phyloP scores from a whole-genome alignment of 1,139 yeast genomes.

The Suhomyces bokatorum region DNA sequence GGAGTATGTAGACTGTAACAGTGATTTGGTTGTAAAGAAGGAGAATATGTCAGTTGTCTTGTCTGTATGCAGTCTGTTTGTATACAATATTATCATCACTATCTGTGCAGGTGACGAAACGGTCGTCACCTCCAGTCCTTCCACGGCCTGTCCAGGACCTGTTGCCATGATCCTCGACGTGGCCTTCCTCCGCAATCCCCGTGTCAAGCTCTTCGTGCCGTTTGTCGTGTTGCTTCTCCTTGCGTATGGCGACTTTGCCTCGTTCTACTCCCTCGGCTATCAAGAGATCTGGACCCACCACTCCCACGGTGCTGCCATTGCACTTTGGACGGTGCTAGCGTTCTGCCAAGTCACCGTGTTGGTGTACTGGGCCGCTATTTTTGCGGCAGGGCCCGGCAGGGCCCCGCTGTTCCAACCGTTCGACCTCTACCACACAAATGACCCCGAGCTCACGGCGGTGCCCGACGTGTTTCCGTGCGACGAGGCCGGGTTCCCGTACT shows the following conservation, averaged over 20 bases:
- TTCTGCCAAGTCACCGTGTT: constrained; percentile 26
- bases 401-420: constrained; percentile 27
- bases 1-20: no score
- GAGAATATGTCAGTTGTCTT: not conserved
- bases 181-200: constrained; percentile 12
- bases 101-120: not conserved
- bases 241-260: constrained; percentile 36
- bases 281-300: constrained; percentile 34
- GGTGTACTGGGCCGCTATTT: constrained; percentile 35
- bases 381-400: constrained; percentile 38
- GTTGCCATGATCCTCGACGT: constrained; percentile 14
- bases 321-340: constrained; percentile 37
- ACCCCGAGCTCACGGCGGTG: constrained; percentile 22
- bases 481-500: constrained; percentile 58
- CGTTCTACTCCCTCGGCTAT: constrained; percentile 39
- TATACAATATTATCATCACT: no score
- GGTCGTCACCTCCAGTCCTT: not conserved
- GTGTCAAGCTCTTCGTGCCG: constrained; percentile 24
- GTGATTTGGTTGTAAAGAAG: no score
- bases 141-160: not conserved
- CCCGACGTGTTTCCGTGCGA: constrained; percentile 62
- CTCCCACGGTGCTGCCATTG: constrained; percentile 34
- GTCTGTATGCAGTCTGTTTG: no score
- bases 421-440: constrained; percentile 23
- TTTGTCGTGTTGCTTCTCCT: constrained; percentile 22